Base-by-base conservation (phyloP, 768 basidiomycete genomes). In the Lanmaoa pseudosensibilis region DNA sequence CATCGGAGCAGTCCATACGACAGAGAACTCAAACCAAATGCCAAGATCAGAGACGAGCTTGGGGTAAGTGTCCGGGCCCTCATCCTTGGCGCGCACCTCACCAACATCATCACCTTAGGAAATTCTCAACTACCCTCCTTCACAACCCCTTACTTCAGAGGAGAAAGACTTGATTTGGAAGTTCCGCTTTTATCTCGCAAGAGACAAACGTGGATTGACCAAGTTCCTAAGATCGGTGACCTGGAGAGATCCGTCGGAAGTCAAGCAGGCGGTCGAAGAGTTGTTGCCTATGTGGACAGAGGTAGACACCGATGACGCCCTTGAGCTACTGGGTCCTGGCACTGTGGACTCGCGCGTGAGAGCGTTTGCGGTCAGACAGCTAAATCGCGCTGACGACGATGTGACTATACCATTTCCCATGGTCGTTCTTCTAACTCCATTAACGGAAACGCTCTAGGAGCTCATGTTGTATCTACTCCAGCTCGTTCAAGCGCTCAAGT, bases 91-190 rank as follows among this genome's bases (percentile, higher is more conserved):
- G 27, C 6, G 37, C 34, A 25, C 25, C 9, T 43, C 44, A 7
- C 43, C 34, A 21, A 53, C 21, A 18, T 49, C 32, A 34, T 41
- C n/a, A 4, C 45, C 23, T 0, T 60, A 98, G 94, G 85, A 87
- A 58, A 93, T 99, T 46, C 83, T 99, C 49, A 86, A 86, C 49
- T 94, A 98, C 61, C 87, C 95, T 1, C 97, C 97, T 0, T 95
- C 90, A 56, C 91, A 88, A 56, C 80, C 82, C 11, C 78, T 99
- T 9, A 90, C 84, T 4, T 86, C 93, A 0, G 91, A 94, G 65
- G 96, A 98, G 74, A 97, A 96, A 68, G 96, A 98, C 63, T 77
- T 95, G 40, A 87, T 98, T 38, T 99, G 97, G 97, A 95, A 96
- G 71, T 99, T 96, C 80, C 84, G 97, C n/a, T 99, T 98, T 75